Base-by-base conservation (phyloP, 139 green algal genomes). In the Chlamydomonas applanata region DNA sequence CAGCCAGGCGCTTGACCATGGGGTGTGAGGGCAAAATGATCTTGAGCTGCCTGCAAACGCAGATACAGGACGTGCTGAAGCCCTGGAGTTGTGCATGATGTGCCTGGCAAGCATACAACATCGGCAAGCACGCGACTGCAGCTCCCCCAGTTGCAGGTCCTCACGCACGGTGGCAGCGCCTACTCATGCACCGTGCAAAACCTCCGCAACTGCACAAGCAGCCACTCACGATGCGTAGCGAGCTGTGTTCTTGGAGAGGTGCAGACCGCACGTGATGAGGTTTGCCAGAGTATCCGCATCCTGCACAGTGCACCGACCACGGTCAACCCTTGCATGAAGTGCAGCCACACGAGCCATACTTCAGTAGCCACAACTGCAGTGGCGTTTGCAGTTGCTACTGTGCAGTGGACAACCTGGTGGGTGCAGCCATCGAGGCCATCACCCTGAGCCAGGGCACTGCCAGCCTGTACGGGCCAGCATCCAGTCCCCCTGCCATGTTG, bases 261-360 rank as follows among this genome's bases (percentile, higher is more conserved):
- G 93, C 71, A 97, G 83, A 17, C 75, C 79, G 30, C 86, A 87
- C 2, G 90, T 86, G 40, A 92, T 83, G 30, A 98, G 81, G 87
- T 99, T 99, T 56, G 93, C 90, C 44, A 99, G 85, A 4, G 89
- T 93, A 79, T 99, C 94, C 4, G 92, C 68, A 78, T 97, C 88
- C 80, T 49, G 40, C 40, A 49, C 40, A 49, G 40, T 49, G 97
- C 97, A 25, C n/a, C n/a, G n/a, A n/a, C n/a, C n/a, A n/a, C n/a
- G n/a, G n/a, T n/a, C n/a, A n/a, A n/a, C n/a, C n/a, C n/a, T n/a
- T n/a, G n/a, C n/a, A n/a, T n/a, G n/a, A n/a, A n/a, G n/a, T n/a
- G n/a, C n/a, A n/a, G n/a, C n/a, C n/a, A n/a, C n/a, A n/a, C n/a
- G n/a, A n/a, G n/a, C n/a, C n/a, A n/a, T n/a, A n/a, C n/a, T n/a